Base-by-base conservation (phyloP, 2,329 filamentous ascomycete species). In the Arthrobotrys megalospora region DNA sequence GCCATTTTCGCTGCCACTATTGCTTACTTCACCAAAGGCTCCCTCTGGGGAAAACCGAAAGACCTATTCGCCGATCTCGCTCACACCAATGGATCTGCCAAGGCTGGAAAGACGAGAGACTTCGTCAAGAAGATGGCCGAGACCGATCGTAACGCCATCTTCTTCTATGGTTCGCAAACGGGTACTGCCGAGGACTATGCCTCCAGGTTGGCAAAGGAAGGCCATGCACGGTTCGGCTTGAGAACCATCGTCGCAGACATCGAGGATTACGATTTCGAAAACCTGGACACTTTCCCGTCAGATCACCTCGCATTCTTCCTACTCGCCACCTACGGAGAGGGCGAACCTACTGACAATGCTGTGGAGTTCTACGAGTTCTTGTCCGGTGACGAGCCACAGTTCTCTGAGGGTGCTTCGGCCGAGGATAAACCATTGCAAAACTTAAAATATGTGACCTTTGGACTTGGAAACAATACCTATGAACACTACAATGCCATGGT, bases 401-500 rank as follows among this genome's bases (percentile, higher is more conserved):
- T 98, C 86, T 92, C 92, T 81, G 90, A 94, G 83, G 89, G 90
- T 82, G 86, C 84, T 68, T 83, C 85, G 52, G 84, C 85, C 14
- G 88, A 89, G 11, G 92, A 95, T 21, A 89, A 91, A 79, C 89
- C 95, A 62, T 89, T 99, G 68, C 88, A 86, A 64, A 94, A 93
- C 82, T 89, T 99, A 83, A 95, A 94, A 85, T 99, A 94, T 83
- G 94, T 99, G 83, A 89, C 94, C 72, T 99, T 99, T 83, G 96
- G 96, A 83, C 90, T 99, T 45, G 96, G 96, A 81, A 99, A 99
- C 88, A 99, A 98, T 87, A 98, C 96, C 32, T 99, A 99, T 84
- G 96, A 99, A 84, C 96, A 99, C 87, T 99, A 97, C 88, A 99
- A 99, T 87, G 92, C 92, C 65, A 97, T 99, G 93, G 94, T 99